phyloP scores from a whole-genome alignment of 331 rosid species.

The Telfairia occidentalis region DNA sequence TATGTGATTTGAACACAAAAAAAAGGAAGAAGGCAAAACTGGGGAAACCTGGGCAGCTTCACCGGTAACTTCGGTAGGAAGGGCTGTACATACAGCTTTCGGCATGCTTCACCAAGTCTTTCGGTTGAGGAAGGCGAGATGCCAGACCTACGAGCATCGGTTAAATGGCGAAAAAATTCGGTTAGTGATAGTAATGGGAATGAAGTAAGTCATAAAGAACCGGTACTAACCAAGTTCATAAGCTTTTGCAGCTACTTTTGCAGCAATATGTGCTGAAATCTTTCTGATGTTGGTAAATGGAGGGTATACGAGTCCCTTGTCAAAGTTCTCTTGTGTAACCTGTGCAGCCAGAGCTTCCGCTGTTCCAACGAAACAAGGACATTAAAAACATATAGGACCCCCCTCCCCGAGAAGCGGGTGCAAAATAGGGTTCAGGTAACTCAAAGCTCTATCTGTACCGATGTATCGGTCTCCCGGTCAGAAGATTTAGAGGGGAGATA shows the following conservation, averaged over 20 bases:
- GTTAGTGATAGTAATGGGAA: neutral
- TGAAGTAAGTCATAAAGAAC: neutral
- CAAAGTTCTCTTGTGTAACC: conserved; percentile 50
- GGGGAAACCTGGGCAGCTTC: conserved; percentile 14
- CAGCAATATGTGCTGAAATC: conserved; percentile 89
- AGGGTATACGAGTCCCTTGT: conserved; percentile 77
- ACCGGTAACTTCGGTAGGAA: conserved; percentile 47
- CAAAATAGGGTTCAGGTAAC: no score
- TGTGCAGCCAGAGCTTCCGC: conserved; percentile 85
- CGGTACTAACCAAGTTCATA: conserved; percentile 67
- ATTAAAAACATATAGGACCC: neutral
- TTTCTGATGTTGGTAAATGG: conserved; percentile 77
- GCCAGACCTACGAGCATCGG: conserved; percentile 52
- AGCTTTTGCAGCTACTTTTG: conserved; percentile 73
- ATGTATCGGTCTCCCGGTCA: neutral
- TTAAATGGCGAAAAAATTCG: conserved; percentile 2
- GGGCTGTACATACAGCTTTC: conserved; percentile 92
- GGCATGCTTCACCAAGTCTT: conserved; percentile 62
- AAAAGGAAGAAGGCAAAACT: neutral
- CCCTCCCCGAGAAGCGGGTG: neutral
- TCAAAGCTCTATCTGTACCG: neutral
- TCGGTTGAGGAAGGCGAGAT: conserved; percentile 70
- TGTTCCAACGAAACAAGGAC: conserved; percentile 31
- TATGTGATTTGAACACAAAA: neutral
- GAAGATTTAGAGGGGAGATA: neutral